These are phyloP conservation scores for Penicillium pancosmium DNA, from an alignment of 495 filamentous ascomycete species.

Conservation along the genomic window DNA sequence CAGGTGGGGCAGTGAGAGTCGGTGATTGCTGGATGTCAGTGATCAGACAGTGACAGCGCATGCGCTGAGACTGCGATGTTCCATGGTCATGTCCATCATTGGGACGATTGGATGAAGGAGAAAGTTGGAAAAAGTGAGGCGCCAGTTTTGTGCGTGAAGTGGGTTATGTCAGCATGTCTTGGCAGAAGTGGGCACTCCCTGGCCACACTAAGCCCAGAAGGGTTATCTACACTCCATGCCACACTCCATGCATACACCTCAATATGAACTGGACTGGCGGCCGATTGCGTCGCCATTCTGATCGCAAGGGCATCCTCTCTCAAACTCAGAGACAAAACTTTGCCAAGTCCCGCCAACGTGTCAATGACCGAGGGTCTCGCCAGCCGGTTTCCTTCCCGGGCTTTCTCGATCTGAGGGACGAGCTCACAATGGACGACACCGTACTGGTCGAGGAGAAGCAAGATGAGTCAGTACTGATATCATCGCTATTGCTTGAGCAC, in stretches of 20 bases:
- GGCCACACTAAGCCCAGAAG: not conserved
- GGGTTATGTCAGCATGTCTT: not conserved
- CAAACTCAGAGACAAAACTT: constrained; percentile 36
- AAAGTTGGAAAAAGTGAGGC: constrained; percentile 4
- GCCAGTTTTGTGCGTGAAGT: not conserved
- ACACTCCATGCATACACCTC: not conserved
- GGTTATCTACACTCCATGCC: not conserved
- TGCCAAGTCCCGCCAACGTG: constrained; percentile 26
- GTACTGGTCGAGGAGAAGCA: constrained; percentile 1
- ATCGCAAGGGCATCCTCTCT: constrained; percentile 25
- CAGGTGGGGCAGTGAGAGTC: constrained; percentile 2
- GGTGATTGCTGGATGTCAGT: not conserved
- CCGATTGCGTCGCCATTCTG: constrained; percentile 42
- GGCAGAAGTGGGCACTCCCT: not conserved
- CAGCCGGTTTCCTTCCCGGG: constrained; percentile 16
- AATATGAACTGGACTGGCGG: constrained; percentile 53
- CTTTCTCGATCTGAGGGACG: constrained; percentile 11
- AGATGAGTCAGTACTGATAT: constrained; percentile 22
- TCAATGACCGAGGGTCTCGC: constrained; percentile 14
- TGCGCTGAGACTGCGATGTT: too few species aligned
- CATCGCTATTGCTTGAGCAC: too few species aligned
- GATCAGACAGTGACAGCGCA: constrained; percentile 2
- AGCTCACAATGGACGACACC: not conserved
- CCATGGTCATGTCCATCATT: not conserved
- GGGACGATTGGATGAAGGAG: constrained; percentile 7